Evolutionary conservation across 768 basidiomycete genomes (phyloP).

Genomic region (Auricularia cornea): DNA sequence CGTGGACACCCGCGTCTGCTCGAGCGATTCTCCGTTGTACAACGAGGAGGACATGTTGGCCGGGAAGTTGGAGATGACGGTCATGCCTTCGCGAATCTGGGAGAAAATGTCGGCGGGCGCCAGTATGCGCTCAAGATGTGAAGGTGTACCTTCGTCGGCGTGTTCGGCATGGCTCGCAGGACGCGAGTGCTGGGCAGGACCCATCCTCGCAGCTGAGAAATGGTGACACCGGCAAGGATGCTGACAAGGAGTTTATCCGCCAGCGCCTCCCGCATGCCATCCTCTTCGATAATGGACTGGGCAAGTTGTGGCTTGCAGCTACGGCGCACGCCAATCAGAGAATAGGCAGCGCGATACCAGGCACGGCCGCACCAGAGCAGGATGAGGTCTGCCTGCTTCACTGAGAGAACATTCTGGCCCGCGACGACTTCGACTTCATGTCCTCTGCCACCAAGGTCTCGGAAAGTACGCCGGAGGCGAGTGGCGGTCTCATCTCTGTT

Average conservation of each 20-base stretch:
- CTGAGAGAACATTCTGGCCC: slow-evolving; percentile 65
- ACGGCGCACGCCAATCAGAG: not conserved
- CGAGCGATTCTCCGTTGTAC: slow-evolving; percentile 20
- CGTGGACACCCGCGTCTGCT: slow-evolving; percentile 63
- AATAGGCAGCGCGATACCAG: not conserved
- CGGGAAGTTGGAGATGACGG: slow-evolving; percentile 73
- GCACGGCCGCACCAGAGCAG: slow-evolving; percentile 66
- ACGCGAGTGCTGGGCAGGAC: slow-evolving; percentile 72
- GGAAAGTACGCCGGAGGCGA: slow-evolving; percentile 57
- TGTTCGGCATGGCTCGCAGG: slow-evolving; percentile 97
- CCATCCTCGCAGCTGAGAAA: slow-evolving; percentile 68
- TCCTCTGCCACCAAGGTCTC: slow-evolving; percentile 49
- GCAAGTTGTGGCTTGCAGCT: slow-evolving; percentile 96
- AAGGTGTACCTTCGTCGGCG: slow-evolving; percentile 78
- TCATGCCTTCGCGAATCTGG: slow-evolving; percentile 99
- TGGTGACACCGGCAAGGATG: slow-evolving; percentile 94
- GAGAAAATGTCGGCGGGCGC: too few relatives aligned
- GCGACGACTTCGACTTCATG: slow-evolving; percentile 60
- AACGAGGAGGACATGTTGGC: slow-evolving; percentile 7
- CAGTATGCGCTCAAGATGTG: too few relatives aligned
- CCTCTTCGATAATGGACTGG: slow-evolving; percentile 56
- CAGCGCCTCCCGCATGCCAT: slow-evolving; percentile 76
- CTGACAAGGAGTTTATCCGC: slow-evolving; percentile 90
- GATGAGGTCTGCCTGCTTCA: slow-evolving; percentile 69
- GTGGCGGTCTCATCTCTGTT: slow-evolving; percentile 64